Percentiles rank a stretch among this genome's conserved stretches.
phyloP scores from a whole-genome alignment of 2,329 filamentous ascomycete genomes.

The Aspergillus sp. region DNA sequence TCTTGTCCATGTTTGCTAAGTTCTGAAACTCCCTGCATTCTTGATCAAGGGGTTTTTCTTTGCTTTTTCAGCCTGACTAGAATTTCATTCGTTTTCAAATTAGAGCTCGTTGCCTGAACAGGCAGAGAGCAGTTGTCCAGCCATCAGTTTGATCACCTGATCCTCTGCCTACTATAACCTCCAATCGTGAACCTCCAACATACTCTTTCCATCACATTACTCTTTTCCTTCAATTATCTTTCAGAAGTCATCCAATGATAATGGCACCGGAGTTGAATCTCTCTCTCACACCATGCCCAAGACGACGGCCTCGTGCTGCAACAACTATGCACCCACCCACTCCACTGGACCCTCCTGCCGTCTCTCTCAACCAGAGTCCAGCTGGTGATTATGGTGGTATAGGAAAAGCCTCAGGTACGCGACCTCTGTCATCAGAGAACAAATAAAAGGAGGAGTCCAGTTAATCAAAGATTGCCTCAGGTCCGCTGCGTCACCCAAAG shows the following conservation, averaged over 20 bases:
- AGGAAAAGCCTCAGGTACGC: conserved; percentile 35
- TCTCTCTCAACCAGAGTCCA: conserved; percentile 25
- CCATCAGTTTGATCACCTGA: too few species aligned
- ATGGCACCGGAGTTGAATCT: conserved; percentile 48
- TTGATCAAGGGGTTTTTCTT: conserved; percentile 23
- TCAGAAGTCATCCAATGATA: neutral
- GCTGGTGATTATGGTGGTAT: conserved; percentile 30
- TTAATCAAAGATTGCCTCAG: conserved; percentile 30
- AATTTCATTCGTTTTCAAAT: neutral
- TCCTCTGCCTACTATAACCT: neutral
- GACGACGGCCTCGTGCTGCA: conserved; percentile 24
- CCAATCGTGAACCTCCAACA: neutral
- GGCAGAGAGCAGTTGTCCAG: neutral
- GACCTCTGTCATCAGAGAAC: neutral
- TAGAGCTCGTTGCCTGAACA: neutral
- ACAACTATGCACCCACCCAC: conserved; percentile 21
- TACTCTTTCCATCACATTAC: too few species aligned
- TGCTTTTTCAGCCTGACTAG: neutral
- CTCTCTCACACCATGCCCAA: conserved; percentile 25
- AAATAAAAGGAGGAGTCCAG: neutral
- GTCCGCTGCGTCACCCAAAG: conserved; percentile 76
- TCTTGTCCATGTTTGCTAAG: conserved; percentile 15
- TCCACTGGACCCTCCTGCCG: conserved; percentile 36
- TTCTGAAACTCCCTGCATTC: conserved; percentile 16
- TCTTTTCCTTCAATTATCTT: neutral